These are phyloP conservation scores for Heliosperma pusillum DNA, from an alignment of 148 eudicot species.

Conservation along the genomic window DNA sequence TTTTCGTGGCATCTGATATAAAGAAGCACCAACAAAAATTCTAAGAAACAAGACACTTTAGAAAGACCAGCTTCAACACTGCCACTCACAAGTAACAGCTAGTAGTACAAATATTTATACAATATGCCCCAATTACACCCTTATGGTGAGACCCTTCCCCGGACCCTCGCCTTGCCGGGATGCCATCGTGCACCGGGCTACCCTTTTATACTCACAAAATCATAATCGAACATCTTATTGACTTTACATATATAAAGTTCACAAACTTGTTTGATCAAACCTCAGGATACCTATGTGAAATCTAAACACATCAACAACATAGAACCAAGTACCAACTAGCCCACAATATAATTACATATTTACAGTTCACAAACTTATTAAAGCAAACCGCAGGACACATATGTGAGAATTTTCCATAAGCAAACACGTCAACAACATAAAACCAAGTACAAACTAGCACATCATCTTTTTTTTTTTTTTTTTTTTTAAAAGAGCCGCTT, in stretches of 20 bases:
- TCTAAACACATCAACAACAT: no score
- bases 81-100: not conserved
- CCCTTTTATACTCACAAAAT: not conserved
- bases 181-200: no score
- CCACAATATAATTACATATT: no score
- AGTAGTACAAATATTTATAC: not conserved
- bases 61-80: not conserved
- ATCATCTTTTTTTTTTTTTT: no score
- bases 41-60: not conserved
- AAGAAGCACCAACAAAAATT: not conserved
- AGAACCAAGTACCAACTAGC: no score
- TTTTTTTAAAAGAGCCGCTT: no score
- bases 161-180: no score
- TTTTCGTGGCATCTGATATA: constrained; percentile 63
- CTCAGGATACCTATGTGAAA: not conserved
- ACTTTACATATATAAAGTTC: not conserved
- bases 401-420: not conserved
- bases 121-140: no score
- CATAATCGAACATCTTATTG: not conserved
- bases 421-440: not conserved
- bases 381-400: not conserved
- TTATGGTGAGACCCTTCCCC: no score
- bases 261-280: not conserved
- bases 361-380: not conserved
- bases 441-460: not conserved